Conservation (phyloP, 1,284 basidiomycete species). For the Trametes hirsuta region DNA sequence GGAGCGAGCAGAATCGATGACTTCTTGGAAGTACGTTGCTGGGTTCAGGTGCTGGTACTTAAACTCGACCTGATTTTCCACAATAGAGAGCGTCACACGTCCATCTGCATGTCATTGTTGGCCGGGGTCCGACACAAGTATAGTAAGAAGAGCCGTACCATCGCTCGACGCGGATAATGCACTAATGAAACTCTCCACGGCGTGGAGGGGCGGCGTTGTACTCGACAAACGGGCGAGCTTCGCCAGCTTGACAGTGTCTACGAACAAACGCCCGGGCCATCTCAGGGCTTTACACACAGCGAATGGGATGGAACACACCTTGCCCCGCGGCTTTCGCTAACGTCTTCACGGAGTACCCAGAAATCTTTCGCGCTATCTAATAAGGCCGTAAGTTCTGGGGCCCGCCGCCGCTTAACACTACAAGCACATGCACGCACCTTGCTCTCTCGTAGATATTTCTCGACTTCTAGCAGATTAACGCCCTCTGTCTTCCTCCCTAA, state of each 20-base stretch:
- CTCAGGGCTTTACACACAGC: background rate
- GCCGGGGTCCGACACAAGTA: background rate
- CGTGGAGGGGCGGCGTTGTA: conserved; percentile 78
- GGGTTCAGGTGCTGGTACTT: conserved; percentile 97
- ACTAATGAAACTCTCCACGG: conserved; percentile 85
- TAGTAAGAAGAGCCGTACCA: conserved; percentile 53
- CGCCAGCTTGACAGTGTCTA: conserved; percentile 35
- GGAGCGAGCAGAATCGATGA: conserved; percentile 80
- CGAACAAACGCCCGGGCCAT: background rate
- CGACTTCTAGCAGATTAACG: conserved; percentile 85
- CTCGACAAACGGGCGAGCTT: conserved; percentile 37
- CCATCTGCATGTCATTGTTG: conserved; percentile 51
- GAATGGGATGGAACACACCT: conserved; percentile 28
- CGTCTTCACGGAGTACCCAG: conserved; percentile 78
- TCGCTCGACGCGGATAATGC: conserved; percentile 82
- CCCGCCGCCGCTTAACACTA: conserved; percentile 7
- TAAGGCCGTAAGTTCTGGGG: background rate
- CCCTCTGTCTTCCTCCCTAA: conserved; percentile 71
- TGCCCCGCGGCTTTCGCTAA: conserved; percentile 53
- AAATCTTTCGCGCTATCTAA: conserved; percentile 74
- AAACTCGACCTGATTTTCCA: conserved; percentile 62
- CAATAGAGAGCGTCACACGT: conserved; percentile 57
- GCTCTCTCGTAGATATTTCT: conserved; percentile 82
- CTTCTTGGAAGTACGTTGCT: conserved; percentile 81
- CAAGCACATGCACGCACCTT: conserved; percentile 62